These are phyloP conservation scores for Yamadazyma taylorii DNA, from an alignment of 1,139 yeast genomes.

Conservation along the genomic window DNA sequence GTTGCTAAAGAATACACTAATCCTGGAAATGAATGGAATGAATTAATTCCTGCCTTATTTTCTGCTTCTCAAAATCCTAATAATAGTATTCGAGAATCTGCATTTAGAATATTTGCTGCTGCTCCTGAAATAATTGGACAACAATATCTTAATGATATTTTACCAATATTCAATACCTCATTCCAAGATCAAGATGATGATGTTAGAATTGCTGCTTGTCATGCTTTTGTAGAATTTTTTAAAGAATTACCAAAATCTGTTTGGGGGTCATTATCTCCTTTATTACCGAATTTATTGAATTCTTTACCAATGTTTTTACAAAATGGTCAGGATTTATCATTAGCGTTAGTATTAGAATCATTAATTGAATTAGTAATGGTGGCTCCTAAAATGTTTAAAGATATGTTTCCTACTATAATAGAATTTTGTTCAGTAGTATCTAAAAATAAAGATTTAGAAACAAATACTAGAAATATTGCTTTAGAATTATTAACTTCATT, in stretches of 20 bases:
- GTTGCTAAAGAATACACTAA: conserved; percentile 68
- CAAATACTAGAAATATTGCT: conserved; percentile 79
- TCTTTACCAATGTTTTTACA: conserved; percentile 83
- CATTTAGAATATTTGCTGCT: conserved; percentile 84
- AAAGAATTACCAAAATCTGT: conserved; percentile 72
- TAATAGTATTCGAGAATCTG: conserved; percentile 81
- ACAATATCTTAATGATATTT: conserved; percentile 52
- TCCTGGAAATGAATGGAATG: conserved; percentile 66
- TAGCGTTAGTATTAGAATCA: conserved; percentile 85
- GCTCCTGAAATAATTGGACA: conserved; percentile 77
- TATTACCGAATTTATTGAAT: conserved; percentile 80
- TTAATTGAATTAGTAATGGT: conserved; percentile 86
- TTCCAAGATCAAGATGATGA: conserved; percentile 76
- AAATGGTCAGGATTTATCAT: conserved; percentile 74
- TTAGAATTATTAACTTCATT: conserved; percentile 86
- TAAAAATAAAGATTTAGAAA: conserved; percentile 77
- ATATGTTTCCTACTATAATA: conserved; percentile 83
- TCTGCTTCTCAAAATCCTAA: conserved; percentile 64
- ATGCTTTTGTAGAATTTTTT: conserved; percentile 90
- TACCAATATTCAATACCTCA: conserved; percentile 75
- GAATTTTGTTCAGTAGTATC: conserved; percentile 82
- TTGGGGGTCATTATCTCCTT: conserved; percentile 75
- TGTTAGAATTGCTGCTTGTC: conserved; percentile 88
- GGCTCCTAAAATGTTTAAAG: conserved; percentile 92
- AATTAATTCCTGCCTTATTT: conserved; percentile 71